Conservation (phyloP, 2,329 filamentous ascomycete species). For the Calonectria pseudoreteaudii region DNA sequence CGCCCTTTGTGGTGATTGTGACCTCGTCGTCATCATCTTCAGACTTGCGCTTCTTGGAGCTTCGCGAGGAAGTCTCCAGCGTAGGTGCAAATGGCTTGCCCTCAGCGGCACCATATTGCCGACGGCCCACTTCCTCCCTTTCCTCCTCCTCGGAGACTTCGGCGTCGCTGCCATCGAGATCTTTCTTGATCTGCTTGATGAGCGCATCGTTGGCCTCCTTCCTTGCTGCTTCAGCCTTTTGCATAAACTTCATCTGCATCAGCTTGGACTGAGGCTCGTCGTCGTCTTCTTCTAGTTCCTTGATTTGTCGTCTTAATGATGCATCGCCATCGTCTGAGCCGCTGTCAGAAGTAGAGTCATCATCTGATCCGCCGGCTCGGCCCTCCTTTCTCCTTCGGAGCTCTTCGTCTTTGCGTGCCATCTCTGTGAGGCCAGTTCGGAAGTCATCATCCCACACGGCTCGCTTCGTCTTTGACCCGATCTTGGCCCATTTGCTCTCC, state of each 20-base stretch:
- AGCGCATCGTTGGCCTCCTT: conserved; percentile 86
- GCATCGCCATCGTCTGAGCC: conserved; percentile 71
- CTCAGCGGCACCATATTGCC: conserved; percentile 70
- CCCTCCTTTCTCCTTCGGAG: conserved; percentile 84
- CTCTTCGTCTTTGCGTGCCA: conserved; percentile 86
- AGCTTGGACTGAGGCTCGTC: conserved; percentile 73
- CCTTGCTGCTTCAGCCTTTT: conserved; percentile 82
- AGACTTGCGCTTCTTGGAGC: conserved; percentile 44
- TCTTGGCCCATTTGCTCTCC: conserved; percentile 94
- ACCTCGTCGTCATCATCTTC: conserved; percentile 45
- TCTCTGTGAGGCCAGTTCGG: conserved; percentile 80
- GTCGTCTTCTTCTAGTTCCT: conserved; percentile 59
- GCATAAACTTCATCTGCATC: conserved; percentile 94
- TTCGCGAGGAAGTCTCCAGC: conserved; percentile 43
- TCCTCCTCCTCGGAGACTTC: conserved; percentile 65
- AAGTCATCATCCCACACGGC: conserved; percentile 92
- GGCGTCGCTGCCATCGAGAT: conserved; percentile 73
- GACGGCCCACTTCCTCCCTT: conserved; percentile 73
- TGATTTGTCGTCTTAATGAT: conserved; percentile 60
- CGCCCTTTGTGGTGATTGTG: conserved; percentile 40
- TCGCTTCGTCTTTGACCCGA: conserved; percentile 80
- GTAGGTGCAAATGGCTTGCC: conserved; percentile 47
- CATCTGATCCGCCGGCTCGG: conserved; percentile 60
- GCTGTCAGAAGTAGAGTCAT: conserved; percentile 65
- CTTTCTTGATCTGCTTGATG: conserved; percentile 74